Evolutionary conservation across 2,329 filamentous ascomycete genomes (phyloP).

Genomic region (Cordyceps tenuipes): DNA sequence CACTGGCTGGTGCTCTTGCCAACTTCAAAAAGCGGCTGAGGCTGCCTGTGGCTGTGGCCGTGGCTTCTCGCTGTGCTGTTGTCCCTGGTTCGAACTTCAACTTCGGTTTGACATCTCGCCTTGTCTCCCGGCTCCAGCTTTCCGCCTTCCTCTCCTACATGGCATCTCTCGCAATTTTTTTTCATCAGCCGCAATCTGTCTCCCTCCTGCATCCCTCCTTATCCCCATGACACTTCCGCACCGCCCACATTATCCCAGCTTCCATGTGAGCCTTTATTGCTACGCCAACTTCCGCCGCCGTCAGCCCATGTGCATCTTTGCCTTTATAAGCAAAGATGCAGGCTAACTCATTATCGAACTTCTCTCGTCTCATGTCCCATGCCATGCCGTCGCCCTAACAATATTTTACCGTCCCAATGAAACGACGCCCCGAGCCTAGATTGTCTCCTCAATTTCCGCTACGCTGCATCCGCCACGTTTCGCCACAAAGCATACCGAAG

Average conservation of each 20-base stretch:
- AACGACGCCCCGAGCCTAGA: background rate
- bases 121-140: too few species aligned
- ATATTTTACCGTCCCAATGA: background rate
- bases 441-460: background rate
- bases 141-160: background rate
- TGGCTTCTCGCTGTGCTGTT: too few species aligned
- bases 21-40: background rate
- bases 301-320: background rate
- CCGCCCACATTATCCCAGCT: background rate
- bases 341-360: background rate
- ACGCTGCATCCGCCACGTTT: background rate
- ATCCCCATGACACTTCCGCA: background rate
- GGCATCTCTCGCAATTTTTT: background rate
- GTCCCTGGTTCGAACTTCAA: too few species aligned
- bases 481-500: background rate
- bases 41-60: background rate
- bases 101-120: too few species aligned
- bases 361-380: background rate
- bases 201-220: background rate
- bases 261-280: background rate
- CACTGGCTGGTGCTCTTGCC: background rate
- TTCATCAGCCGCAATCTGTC: background rate
- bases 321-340: background rate
- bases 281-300: background rate
- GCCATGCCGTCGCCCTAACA: background rate